A percentile compares a stretch with the other conserved stretches of the same genome.
These are phyloP conservation scores for Truncatella angustata DNA, from an alignment of 2,329 filamentous ascomycete genomes.

Conservation along the genomic window DNA sequence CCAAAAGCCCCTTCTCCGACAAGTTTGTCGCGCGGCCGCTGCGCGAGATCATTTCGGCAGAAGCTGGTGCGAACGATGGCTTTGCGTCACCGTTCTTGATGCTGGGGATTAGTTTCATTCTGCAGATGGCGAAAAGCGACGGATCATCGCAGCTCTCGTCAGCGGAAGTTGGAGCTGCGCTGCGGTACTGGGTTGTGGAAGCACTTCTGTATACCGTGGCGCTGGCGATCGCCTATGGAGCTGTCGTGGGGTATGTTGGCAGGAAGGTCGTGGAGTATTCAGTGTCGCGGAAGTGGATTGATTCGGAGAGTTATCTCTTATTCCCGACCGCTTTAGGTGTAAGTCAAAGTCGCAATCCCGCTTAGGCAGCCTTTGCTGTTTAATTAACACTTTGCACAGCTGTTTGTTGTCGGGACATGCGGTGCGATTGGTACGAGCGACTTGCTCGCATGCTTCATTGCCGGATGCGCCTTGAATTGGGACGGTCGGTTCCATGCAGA, in stretches of 20 bases:
- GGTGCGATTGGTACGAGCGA: slow-evolving; percentile 59
- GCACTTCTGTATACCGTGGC: slow-evolving; percentile 60
- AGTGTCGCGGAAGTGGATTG: slow-evolving; percentile 50
- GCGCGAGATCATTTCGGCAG: slow-evolving; percentile 60
- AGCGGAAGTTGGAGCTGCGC: slow-evolving; percentile 33
- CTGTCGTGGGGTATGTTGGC: slow-evolving; percentile 45
- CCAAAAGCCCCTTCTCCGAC: slow-evolving; percentile 62
- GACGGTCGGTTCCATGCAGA: slow-evolving; percentile 58
- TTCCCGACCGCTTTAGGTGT: slow-evolving; percentile 50
- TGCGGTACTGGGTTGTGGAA: slow-evolving; percentile 58
- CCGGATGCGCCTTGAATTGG: slow-evolving; percentile 61
- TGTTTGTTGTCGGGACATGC: slow-evolving; percentile 57
- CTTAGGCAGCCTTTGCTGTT: too few relatives aligned
- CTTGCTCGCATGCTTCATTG: slow-evolving; percentile 59
- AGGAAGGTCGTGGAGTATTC: slow-evolving; percentile 45
- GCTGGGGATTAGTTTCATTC: slow-evolving; percentile 52
- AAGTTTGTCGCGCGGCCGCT: slow-evolving; percentile 57
- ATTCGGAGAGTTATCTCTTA: slow-evolving; percentile 52
- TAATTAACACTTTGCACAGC: slow-evolving; percentile 30
- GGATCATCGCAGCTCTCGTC: not conserved
- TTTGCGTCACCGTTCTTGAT: slow-evolving; percentile 62
- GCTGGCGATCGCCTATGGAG: slow-evolving; percentile 51
- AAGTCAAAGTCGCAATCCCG: slow-evolving; percentile 15
- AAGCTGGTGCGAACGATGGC: slow-evolving; percentile 61
- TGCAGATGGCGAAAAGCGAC: too few relatives aligned